Conservation (phyloP, 768 basidiomycete species). For the Gloeophyllum trabeum region DNA sequence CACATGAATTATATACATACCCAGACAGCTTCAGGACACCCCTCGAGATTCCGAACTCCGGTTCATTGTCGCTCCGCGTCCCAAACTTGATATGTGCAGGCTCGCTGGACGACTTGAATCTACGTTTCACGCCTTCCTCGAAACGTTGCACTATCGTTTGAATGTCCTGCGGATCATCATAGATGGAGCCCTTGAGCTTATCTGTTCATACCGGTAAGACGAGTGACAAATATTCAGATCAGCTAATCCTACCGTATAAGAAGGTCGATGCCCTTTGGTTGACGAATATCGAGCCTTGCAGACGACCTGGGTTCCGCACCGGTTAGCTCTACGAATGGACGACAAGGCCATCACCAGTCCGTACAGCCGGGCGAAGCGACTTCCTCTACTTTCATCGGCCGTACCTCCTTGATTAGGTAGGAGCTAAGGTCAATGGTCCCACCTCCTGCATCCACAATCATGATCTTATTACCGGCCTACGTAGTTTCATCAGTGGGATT, state of each 20-base stretch:
- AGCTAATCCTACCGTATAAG: conserved; percentile 18
- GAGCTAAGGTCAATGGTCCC: conserved; percentile 31
- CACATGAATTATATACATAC: too few relatives aligned
- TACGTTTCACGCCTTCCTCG: conserved; percentile 28
- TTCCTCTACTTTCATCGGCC: conserved; percentile 20
- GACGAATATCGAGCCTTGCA: conserved; percentile 29
- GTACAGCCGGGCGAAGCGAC: conserved; percentile 23
- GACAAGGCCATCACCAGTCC: neutral
- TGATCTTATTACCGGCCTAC: conserved; percentile 21
- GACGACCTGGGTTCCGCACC: conserved; percentile 19
- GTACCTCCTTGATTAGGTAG: conserved; percentile 10
- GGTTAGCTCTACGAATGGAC: neutral
- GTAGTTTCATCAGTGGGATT: conserved; percentile 9
- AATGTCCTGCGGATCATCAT: conserved; percentile 20
- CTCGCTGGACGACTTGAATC: conserved; percentile 27
- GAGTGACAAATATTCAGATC: neutral
- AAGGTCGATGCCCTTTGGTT: conserved; percentile 20
- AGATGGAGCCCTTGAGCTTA: conserved; percentile 20
- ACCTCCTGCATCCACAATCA: conserved; percentile 42
- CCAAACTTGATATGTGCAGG: conserved; percentile 31
- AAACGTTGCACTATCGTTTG: conserved; percentile 25
- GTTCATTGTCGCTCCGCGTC: conserved; percentile 25
- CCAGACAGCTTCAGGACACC: conserved; percentile 28
- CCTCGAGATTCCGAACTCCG: conserved; percentile 22
- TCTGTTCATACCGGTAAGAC: conserved; percentile 8